Evolutionary conservation across 768 basidiomycete genomes (phyloP).

Genomic region (Kondoa malvinella): DNA sequence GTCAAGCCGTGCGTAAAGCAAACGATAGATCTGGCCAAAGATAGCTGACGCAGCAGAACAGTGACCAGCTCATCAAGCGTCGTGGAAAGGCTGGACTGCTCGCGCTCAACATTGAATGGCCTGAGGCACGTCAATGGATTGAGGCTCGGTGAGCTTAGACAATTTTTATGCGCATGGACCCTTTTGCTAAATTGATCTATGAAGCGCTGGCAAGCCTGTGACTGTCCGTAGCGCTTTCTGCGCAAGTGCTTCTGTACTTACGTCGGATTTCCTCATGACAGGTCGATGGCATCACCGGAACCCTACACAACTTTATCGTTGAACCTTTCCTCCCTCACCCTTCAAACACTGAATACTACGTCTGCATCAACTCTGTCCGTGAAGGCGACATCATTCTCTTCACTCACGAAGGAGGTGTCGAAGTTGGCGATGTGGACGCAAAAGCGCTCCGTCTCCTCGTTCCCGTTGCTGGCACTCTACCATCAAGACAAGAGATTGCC

Average conservation of each 20-base stretch:
- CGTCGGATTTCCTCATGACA: slow-evolving; percentile 6
- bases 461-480: slow-evolving; percentile 60
- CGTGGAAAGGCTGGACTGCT: slow-evolving; percentile 95
- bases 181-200: neutral
- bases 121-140: slow-evolving; percentile 76
- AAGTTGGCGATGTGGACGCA: slow-evolving; percentile 93
- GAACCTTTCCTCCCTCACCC: slow-evolving; percentile 98
- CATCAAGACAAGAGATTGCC: slow-evolving; percentile 59
- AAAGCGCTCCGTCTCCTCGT: slow-evolving; percentile 82
- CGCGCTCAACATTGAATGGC: slow-evolving; percentile 81
- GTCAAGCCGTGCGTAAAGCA: slow-evolving; percentile 49
- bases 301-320: slow-evolving; percentile 90
- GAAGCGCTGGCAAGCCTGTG: slow-evolving; percentile 17
- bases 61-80: slow-evolving; percentile 94
- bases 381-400: slow-evolving; percentile 94
- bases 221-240: slow-evolving; percentile 4
- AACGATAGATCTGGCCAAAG: neutral
- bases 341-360: slow-evolving; percentile 85
- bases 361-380: slow-evolving; percentile 89
- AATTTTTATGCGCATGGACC: slow-evolving; percentile 47
- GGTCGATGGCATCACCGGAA: slow-evolving; percentile 89
- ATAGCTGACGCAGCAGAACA: neutral
- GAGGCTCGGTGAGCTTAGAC: slow-evolving; percentile 47
- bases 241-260: neutral
- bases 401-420: slow-evolving; percentile 97